Base-by-base conservation (phyloP, 108 stramenopile species). In the Discostella pseudostelligera region DNA sequence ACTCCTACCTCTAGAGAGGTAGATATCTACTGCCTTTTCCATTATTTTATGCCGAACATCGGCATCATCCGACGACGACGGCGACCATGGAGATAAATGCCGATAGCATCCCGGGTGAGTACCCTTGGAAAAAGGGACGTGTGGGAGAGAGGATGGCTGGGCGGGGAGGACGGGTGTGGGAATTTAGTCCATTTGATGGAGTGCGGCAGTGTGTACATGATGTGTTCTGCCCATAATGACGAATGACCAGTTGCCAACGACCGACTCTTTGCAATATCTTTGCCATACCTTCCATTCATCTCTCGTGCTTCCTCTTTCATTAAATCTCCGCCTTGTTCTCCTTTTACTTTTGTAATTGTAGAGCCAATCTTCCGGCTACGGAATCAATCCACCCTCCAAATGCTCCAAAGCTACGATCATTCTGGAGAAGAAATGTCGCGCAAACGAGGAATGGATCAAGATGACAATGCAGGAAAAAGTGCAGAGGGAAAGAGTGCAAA, bases 71-170 rank as follows among this genome's bases (percentile, higher is more conserved):
- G 39, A 40, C 39, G 39, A 40, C 39, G 39, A 40, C 39, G 39
- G 10, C 10, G n/a, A 16, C 3, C 12, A 51, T 51, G 50, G 12
- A 50, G 7, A 4, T 50, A 11, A 50, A 50, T 24, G 50, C 24
- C 8, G 26, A 51, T 25, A 51, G 50, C 50, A 28, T 51, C 14
- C 50, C 50, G 26, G 50, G 50, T 51, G 26, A 51, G 50, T 51
- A 3, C 4, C 11, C 49, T 11, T 19, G 8, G 21, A 47, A 21
- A 47, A 21, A 47, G 1, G 4, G n/a, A 16, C 43, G 43, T 13
- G 2, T 44, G 43, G 43, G 43, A 16, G 43, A 44, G 43, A 16
- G 43, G 43, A 5, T 4, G 4, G 2, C 43, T 16, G 43, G 2
- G 43, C n/a, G 43, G n/a, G 4, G 1, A 13, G n/a, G 43, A 44